Percentiles rank a stretch among this genome's conserved stretches.
Conservation (phyloP, 768 basidiomycete species). For the Boletales sp. region DNA sequence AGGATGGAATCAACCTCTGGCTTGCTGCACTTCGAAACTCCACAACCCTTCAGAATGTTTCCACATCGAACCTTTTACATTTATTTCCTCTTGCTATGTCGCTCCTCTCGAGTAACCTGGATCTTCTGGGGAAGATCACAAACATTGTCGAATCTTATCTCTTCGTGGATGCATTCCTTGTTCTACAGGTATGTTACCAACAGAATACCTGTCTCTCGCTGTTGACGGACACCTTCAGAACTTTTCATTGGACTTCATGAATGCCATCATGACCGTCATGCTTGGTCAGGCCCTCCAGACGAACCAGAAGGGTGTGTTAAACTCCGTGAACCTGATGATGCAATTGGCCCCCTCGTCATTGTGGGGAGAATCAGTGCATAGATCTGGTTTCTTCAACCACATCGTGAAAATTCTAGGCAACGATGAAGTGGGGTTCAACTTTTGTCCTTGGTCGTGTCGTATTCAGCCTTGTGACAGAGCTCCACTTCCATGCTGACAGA, state of each 20-base stretch:
- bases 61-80: slow-evolving; percentile 53
- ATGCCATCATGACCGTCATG: slow-evolving; percentile 51
- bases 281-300: slow-evolving; percentile 42
- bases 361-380: slow-evolving; percentile 75
- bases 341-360: slow-evolving; percentile 58
- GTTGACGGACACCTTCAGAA: slow-evolving; percentile 35
- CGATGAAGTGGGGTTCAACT: slow-evolving; percentile 52
- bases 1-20: slow-evolving; percentile 79
- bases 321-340: slow-evolving; percentile 53
- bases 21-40: slow-evolving; percentile 65
- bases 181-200: slow-evolving; percentile 56
- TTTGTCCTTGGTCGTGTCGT: background rate
- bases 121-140: slow-evolving; percentile 66
- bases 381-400: slow-evolving; percentile 66
- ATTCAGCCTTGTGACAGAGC: slow-evolving; percentile 22
- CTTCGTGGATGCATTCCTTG: slow-evolving; percentile 57
- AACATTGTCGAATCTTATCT: slow-evolving; percentile 75
- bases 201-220: background rate
- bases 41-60: slow-evolving; percentile 43
- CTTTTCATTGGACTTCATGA: slow-evolving; percentile 54
- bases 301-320: slow-evolving; percentile 65
- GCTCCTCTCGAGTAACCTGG: slow-evolving; percentile 66
- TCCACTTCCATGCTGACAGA: slow-evolving; percentile 50
- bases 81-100: slow-evolving; percentile 61
- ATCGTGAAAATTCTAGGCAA: slow-evolving; percentile 58